These are phyloP conservation scores for Saxophila tyrrhenica DNA, from an alignment of 495 filamentous ascomycete species.

Conservation along the genomic window DNA sequence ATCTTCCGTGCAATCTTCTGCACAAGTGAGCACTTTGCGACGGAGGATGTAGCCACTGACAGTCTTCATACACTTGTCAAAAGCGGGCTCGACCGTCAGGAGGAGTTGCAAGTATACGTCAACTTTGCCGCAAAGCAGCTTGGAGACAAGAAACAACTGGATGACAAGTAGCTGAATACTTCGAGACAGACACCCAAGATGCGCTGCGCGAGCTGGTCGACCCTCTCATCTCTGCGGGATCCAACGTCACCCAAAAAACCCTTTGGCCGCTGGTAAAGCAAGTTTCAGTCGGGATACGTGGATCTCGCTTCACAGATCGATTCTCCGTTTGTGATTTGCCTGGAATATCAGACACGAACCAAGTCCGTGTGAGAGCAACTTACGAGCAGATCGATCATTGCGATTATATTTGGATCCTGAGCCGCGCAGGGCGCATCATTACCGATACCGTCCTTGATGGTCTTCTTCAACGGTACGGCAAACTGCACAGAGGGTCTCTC, in stretches of 20 bases:
- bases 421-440: background rate
- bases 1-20: constrained; percentile 3
- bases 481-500: constrained; percentile 1
- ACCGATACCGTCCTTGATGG: background rate
- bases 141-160: constrained; percentile 1
- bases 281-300: constrained; percentile 5
- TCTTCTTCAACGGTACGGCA: constrained; percentile 1
- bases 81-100: background rate
- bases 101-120: background rate
- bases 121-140: background rate
- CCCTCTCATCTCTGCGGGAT: background rate
- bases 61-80: background rate
- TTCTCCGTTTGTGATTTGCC: constrained; percentile 12
- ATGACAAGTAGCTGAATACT: constrained; percentile 1
- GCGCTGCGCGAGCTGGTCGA: constrained; percentile 3
- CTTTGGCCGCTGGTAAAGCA: constrained; percentile 14
- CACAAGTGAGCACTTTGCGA: background rate
- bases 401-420: constrained; percentile 9
- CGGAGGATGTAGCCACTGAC: background rate
- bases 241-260: background rate
- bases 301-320: constrained; percentile 1
- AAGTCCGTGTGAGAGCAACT: constrained; percentile 1
- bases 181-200: background rate
- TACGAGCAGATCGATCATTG: constrained; percentile 6
- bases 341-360: constrained; percentile 10